Base-by-base conservation (phyloP, 352 stramenopile species). In the Phytophthora litchii region DNA sequence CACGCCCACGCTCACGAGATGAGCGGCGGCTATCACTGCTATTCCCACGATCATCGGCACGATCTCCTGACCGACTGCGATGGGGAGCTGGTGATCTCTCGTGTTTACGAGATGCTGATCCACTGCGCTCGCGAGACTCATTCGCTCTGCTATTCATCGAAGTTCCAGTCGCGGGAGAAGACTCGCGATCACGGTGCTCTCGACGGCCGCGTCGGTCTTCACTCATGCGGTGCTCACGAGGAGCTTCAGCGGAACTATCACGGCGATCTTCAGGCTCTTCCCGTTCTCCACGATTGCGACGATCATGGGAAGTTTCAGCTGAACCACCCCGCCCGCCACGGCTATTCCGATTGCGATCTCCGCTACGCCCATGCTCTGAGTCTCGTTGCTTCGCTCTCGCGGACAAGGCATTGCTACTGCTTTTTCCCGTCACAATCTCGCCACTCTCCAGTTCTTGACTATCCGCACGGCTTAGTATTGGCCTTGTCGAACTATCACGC, bases 391-490 rank as follows among this genome's bases (percentile, higher is more conserved):
- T 74, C 14, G 27, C 48, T 10, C 54, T 51, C 7, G 49, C 37
- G 4, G 60, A 48, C 16, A 38, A 42, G 3, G 34, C 9, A 11
- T 64, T 66, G 41, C 35, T 70, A 36, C 36, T 68, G 40, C 9
- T 60, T 42, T 74, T 71, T 13, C 58, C 49, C 29, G 66, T 64
- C 25, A 73, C 64, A 60, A 86, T 82, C 52, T 86, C 76, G 6
- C 76, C 76, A 17, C 74, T 86, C 46, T 86, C 76, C 16, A 86
- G 31, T 32, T 86, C 76, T 59, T 78, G 74, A 40, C 60, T 68
- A 10, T 71, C 65, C 13, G 42, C 64, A 34, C 48, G 37, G 7
- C 20, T 70, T 13, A 60, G 25, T 20, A 47, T 53, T 31, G 56
- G 55, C 20, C 54, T 70, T 21, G 50, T 62, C 8, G 45, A 60